Base-by-base conservation (phyloP, 2,329 filamentous ascomycete genomes). In the Botryotinia narcissicola region DNA sequence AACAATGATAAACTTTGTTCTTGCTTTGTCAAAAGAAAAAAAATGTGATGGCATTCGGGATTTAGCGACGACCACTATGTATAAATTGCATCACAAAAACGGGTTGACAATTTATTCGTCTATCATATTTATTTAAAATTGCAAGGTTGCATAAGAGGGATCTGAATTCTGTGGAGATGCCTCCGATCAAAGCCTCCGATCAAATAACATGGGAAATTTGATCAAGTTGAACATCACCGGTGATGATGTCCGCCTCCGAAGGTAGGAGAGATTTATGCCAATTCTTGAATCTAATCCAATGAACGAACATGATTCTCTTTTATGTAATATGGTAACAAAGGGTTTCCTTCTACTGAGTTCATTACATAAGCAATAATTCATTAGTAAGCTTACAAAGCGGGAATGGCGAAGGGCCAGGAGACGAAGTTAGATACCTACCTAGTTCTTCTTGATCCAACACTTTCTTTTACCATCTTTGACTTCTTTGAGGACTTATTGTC, bases 181-280 rank as follows among this genome's bases (percentile, higher is more conserved):
- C 63, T 67, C 63, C 63, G 63, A 66, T 51, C 32, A 66, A 66
- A 51, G 4, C 20, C 32, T 51, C 44, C 44, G 63, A 67, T 67
- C 44, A 67, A 51, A 67, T 1, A 29, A 32, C 14, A 29, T 51
- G 25, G 48, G 63, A 35, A 25, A 67, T 67, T 37, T 67, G 22
- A 66, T 57, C 14, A 57, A 57, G 6, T 57, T 7, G n/a, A 57
- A 32, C 6, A 66, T 51, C 22, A 37, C 63, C 63, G 44, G 63
- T 37, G 25, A 40, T 35, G 44, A 67, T 16, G 63, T 51, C 63
- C 63, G 63, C 44, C 63, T 67, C 63, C 63, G 63, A 67, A 37
- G 22, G 32, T 2, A 9, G 40, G 40, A 42, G 12, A 14, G 40
- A 14, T 44, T 48, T 16, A 18, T 51, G 7, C 29, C 7, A 10